Evolutionary conservation across 2,329 filamentous ascomycete species (phyloP), one percentile per base, ranked within the genome.

Genomic region (Colletotrichum simmondsii): DNA sequence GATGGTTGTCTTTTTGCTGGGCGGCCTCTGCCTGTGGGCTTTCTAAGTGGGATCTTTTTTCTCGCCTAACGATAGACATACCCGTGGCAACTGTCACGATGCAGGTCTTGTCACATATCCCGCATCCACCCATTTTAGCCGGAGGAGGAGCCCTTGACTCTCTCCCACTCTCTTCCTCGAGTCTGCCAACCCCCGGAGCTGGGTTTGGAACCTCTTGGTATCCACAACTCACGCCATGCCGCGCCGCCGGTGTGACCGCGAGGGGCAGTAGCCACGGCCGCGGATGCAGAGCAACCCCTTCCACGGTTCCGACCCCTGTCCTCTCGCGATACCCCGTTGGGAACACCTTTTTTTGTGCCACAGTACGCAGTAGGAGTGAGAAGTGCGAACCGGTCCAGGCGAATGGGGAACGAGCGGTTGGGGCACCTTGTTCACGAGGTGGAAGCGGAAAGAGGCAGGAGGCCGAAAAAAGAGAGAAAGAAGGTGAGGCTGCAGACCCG

Each of bases 171-270:
- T 42, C 14, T 42, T 19, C 16, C 16, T 42, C 16, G 14, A 7
- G 37, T 19, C 37, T 42, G 37, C 26, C 35, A 59, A 42, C 54
- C 53, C 65, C 53, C 53, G 65, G 69, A 62, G 35, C 32, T 37
- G 59, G 37, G 37, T 49, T 56, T 72, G 54, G 65, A 53, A 69
- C n/a, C n/a, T 46, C 12, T 22, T 42, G 37, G 53, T 53, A 37
- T 64, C 70, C 71, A 67, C 62, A 59, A 37, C 61, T 73, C 67
- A 71, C 71, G 67, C 67, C 61, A 66, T 73, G 68, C 71, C 56
- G 37, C 61, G 61, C 71, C 61, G 52, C 71, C 61, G 57, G 62
- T 71, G 71, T 71, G 66, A 73, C 71, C 22, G 54, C 46, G 60
- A 73, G 59, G 30, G 59, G 65, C 42, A 69, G 42, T 54, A 64